A percentile compares a stretch with the other conserved stretches of the same genome.
phyloP scores from a whole-genome alignment of 768 basidiomycete species.

The Tylopilus balloui region DNA sequence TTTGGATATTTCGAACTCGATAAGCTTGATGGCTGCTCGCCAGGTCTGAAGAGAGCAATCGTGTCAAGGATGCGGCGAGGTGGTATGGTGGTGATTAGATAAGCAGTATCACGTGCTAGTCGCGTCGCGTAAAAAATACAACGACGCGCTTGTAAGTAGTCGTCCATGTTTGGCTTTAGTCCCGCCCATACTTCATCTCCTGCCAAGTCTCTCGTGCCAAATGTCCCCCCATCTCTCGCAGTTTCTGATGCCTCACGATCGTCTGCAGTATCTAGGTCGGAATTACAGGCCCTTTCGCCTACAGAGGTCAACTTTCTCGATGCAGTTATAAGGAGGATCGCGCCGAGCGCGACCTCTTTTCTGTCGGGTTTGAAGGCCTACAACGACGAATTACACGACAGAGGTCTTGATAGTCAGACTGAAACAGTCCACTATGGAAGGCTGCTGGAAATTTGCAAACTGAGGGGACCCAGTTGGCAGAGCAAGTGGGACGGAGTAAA shows the following conservation, averaged over 20 bases:
- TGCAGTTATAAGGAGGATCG: slow-evolving; percentile 65
- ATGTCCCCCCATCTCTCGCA: slow-evolving; percentile 9
- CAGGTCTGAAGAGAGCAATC: slow-evolving; percentile 9
- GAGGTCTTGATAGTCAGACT: slow-evolving; percentile 67
- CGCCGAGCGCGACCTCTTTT: slow-evolving; percentile 67
- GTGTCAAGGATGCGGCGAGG: slow-evolving; percentile 7
- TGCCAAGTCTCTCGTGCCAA: slow-evolving; percentile 27
- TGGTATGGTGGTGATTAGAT: slow-evolving; percentile 17
- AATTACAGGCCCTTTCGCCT: slow-evolving; percentile 46
- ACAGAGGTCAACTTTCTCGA: slow-evolving; percentile 71
- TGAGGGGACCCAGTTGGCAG: slow-evolving; percentile 77
- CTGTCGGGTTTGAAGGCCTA: slow-evolving; percentile 82
- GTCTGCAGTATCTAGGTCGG: slow-evolving; percentile 40
- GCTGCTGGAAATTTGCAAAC: slow-evolving; percentile 74
- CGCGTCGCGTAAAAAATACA: slow-evolving; percentile 23
- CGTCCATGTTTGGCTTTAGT: slow-evolving; percentile 42
- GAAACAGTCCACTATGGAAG: slow-evolving; percentile 82
- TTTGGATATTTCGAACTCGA: not conserved
- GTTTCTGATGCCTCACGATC: slow-evolving; percentile 37
- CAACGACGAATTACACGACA: slow-evolving; percentile 69
- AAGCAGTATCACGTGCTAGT: slow-evolving; percentile 25
- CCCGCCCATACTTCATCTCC: slow-evolving; percentile 49
- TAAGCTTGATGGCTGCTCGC: not conserved
- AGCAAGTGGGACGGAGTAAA: slow-evolving; percentile 79
- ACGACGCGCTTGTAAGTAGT: slow-evolving; percentile 13